These are phyloP conservation scores for Anthostomella pinea DNA, from an alignment of 2,329 filamentous ascomycete genomes.

Conservation along the genomic window DNA sequence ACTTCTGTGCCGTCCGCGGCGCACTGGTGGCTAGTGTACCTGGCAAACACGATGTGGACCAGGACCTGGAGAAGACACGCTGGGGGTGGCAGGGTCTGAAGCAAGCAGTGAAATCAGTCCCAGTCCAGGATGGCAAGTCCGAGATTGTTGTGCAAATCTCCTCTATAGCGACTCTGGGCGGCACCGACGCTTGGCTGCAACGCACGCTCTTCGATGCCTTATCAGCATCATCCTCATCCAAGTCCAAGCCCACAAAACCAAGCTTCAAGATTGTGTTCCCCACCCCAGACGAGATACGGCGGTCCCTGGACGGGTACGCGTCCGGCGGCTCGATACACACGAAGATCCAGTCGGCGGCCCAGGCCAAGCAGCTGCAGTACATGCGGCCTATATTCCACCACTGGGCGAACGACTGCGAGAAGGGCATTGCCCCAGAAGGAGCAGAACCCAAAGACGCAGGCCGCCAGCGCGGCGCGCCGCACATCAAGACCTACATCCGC, in stretches of 20 bases:
- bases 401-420: slow-evolving; percentile 64
- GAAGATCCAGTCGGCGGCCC: slow-evolving; percentile 67
- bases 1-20: slow-evolving; percentile 68
- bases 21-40: slow-evolving; percentile 78
- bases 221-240: slow-evolving; percentile 26
- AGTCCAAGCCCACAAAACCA: slow-evolving; percentile 33
- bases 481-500: slow-evolving; percentile 86
- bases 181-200: slow-evolving; percentile 68
- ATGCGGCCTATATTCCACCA: slow-evolving; percentile 68
- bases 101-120: slow-evolving; percentile 55
- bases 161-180: slow-evolving; percentile 76
- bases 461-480: slow-evolving; percentile 70
- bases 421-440: slow-evolving; percentile 25
- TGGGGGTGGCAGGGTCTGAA: slow-evolving; percentile 76
- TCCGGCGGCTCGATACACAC: slow-evolving; percentile 81
- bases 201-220: slow-evolving; percentile 58
- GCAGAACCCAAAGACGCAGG: slow-evolving; percentile 47
- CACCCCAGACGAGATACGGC: slow-evolving; percentile 72
- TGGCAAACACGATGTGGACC: slow-evolving; percentile 55
- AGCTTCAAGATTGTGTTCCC: slow-evolving; percentile 76
- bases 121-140: slow-evolving; percentile 38
- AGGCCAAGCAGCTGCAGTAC: slow-evolving; percentile 72
- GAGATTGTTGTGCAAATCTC: slow-evolving; percentile 67
- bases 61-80: slow-evolving; percentile 48
- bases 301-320: slow-evolving; percentile 72